Base-by-base conservation (phyloP, 306 rosid genomes). In the Calophaca sinica region DNA sequence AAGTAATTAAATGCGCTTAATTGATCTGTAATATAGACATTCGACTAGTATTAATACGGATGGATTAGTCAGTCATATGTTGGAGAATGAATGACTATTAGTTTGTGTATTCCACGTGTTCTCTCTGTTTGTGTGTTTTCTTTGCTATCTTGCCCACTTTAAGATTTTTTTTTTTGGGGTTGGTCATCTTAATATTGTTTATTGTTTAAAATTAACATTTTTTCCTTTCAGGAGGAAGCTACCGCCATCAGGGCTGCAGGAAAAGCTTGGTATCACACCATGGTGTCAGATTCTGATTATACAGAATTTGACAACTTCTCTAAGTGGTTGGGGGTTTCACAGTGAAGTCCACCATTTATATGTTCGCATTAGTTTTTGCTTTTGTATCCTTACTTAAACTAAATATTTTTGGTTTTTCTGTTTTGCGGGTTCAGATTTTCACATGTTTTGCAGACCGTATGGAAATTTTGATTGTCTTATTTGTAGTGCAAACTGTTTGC, bases 201-300 rank as follows among this genome's bases (percentile, higher is more conserved):
- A 15, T 20, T 41, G 32, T 15, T 63, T 39, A 2, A 9, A 20
- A 39, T 20, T 63, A 32, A 63, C 51, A 15, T 63, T 2, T 2
- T 41, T 42, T 13, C 3, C 7, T 31, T 62, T 8, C 85, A 90
- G 97, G 97, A 90, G 88, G 90, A 87, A 14, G 91, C 98, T 20
- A 1, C 85, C 54, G 86, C 85, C 3, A 77, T 89, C 52, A 85
- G 76, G 81, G 88, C 97, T 33, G 96, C 97, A 0, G 96, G 98
- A 15, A 93, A 93, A 41, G 81, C 91, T 0, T 93, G 96, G 93
- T 90, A 85, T 48, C 83, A 85, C 60, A 90, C 96, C 5, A 93
- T 93, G 97, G 88, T 93, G 45, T 90, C 98, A 0, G 98, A 93
- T 57, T 83, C 90, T 4, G 96, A 93, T 63, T 93, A 93, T 73